These are phyloP conservation scores for Lagenaria siceraria DNA, from an alignment of 306 rosid species.

Conservation along the genomic window DNA sequence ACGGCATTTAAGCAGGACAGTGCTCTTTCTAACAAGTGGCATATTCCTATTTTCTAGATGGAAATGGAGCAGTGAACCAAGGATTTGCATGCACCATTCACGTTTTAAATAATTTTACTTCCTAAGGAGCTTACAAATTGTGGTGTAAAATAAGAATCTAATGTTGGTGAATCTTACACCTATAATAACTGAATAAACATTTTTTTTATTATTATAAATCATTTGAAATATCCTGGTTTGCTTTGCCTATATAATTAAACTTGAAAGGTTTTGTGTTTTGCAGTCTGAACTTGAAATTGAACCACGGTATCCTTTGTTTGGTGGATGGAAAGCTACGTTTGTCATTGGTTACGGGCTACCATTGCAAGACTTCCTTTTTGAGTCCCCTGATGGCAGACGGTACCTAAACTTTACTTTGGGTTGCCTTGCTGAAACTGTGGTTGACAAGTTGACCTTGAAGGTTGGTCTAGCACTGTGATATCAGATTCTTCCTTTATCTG, in stretches of 20 bases:
- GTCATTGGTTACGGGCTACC: slow-evolving; percentile 84
- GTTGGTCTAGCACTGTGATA: slow-evolving; percentile 29
- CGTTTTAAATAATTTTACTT: neutral
- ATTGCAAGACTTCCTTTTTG: slow-evolving; percentile 86
- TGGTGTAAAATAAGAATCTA: neutral
- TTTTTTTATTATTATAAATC: neutral
- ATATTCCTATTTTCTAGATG: neutral
- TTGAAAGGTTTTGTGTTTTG: slow-evolving; percentile 5
- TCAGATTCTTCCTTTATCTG: neutral
- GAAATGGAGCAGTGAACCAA: neutral
- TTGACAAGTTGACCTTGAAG: slow-evolving; percentile 69
- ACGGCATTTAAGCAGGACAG: neutral
- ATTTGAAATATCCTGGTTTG: neutral
- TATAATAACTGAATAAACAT: neutral
- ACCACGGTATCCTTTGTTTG: slow-evolving; percentile 94
- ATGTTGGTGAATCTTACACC: neutral
- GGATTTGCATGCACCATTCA: neutral
- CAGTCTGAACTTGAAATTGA: slow-evolving; percentile 98
- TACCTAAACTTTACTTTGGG: slow-evolving; percentile 94
- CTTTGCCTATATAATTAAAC: slow-evolving; percentile 1
- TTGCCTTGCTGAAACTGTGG: slow-evolving; percentile 67
- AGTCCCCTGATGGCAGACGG: slow-evolving; percentile 80
- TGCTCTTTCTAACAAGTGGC: neutral
- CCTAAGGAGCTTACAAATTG: neutral
- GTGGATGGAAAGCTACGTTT: slow-evolving; percentile 97